Evolutionary conservation across 2,329 filamentous ascomycete species (phyloP).

Genomic region (Botrytis hyacinthi): DNA sequence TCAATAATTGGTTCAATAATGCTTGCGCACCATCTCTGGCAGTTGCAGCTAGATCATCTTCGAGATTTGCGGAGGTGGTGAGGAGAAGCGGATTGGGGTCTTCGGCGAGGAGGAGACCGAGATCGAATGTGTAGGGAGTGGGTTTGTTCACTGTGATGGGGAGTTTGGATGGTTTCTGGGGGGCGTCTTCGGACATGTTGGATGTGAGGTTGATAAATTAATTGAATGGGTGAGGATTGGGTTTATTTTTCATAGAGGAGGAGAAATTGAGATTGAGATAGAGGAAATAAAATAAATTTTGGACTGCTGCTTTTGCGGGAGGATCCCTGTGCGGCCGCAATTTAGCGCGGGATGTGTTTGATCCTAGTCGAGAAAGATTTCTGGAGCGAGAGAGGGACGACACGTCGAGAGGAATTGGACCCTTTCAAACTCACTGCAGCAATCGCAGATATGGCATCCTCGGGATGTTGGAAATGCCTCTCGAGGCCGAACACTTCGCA

Average conservation of each 20-base stretch:
- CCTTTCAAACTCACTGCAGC: background rate
- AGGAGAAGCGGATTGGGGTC: slow-evolving; percentile 80
- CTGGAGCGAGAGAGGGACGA: slow-evolving; percentile 13
- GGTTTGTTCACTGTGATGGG: slow-evolving; percentile 73
- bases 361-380: slow-evolving; percentile 20
- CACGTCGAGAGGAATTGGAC: slow-evolving; percentile 6
- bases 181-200: slow-evolving; percentile 20
- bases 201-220: slow-evolving; percentile 3
- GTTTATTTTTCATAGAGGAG: slow-evolving; percentile 13
- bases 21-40: slow-evolving; percentile 89
- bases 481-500: slow-evolving; percentile 46
- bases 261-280: slow-evolving; percentile 8
- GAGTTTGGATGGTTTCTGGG: slow-evolving; percentile 41
- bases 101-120: slow-evolving; percentile 79
- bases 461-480: slow-evolving; percentile 59
- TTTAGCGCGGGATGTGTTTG: slow-evolving; percentile 21
- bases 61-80: slow-evolving; percentile 50
- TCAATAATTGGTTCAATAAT: slow-evolving; percentile 91
- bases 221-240: slow-evolving; percentile 15
- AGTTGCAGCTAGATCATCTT: slow-evolving; percentile 66
- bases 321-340: slow-evolving; percentile 21
- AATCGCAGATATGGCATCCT: slow-evolving; percentile 49
- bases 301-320: slow-evolving; percentile 21
- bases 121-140: slow-evolving; percentile 88
- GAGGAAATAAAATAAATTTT: slow-evolving; percentile 24